phyloP scores from a whole-genome alignment of 441 rosid genomes.

The Isatis lusitanica region DNA sequence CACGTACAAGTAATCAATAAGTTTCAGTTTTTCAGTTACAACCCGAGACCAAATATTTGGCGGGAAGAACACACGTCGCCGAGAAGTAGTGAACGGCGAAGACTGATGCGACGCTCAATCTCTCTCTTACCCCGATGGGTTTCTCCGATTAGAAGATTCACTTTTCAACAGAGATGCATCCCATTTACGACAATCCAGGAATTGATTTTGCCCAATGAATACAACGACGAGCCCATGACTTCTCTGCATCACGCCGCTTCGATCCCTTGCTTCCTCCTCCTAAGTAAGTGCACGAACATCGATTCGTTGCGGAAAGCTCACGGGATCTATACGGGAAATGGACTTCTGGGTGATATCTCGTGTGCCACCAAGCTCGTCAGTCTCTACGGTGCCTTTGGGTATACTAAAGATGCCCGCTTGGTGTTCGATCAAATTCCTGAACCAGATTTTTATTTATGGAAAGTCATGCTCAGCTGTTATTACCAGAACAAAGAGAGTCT shows the following conservation, averaged over 20 bases:
- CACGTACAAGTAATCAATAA: neutral
- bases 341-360: constrained; percentile 43
- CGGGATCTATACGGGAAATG: constrained; percentile 45
- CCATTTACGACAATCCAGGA: constrained; percentile 5
- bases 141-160: constrained; percentile 9
- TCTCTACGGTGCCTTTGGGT: constrained; percentile 61
- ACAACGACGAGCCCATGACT: constrained; percentile 8
- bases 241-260: constrained; percentile 32
- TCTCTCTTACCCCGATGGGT: constrained; percentile 21
- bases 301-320: constrained; percentile 50
- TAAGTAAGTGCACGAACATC: constrained; percentile 48
- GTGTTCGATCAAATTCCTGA: constrained; percentile 53
- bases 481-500: constrained; percentile 36
- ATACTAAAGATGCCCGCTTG: constrained; percentile 49
- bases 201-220: neutral
- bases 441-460: constrained; percentile 54
- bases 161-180: constrained; percentile 25
- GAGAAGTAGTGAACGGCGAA: constrained; percentile 27
- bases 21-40: neutral
- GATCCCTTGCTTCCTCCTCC: constrained; percentile 41
- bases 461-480: constrained; percentile 63
- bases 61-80: constrained; percentile 34
- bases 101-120: constrained; percentile 25
- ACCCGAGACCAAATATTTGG: constrained; percentile 11
- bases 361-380: constrained; percentile 63